Evolutionary conservation across 2,329 filamentous ascomycete species (phyloP), one percentile per base, ranked within the genome.

Genomic region (Stenocarpella maydis): DNA sequence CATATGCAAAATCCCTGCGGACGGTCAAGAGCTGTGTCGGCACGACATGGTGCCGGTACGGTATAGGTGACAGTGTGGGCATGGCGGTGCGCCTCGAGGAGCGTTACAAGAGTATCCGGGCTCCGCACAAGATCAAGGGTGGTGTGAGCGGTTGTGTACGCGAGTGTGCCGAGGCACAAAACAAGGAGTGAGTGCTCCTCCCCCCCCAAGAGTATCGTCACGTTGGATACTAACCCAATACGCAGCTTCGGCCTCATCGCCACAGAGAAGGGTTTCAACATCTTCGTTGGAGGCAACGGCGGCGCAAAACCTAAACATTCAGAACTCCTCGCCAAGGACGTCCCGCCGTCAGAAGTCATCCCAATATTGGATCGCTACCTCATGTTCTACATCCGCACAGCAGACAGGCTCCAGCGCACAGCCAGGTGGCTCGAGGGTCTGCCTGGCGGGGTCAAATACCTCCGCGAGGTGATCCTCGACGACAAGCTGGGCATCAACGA

Each of bases 11-110:
- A 82, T 92, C 92, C 5, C 84, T 97, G 54, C 87, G 94, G 53
- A 97, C 94, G 0, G 93, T 97, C 76, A 97, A 97, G 85, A 94
- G 91, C 71, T 97, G 94, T 74, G 94, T 97, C 0, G 94, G 94
- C 26, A 94, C 92, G 0, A 95, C 93, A 1, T 97, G 94, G 94
- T 97, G 94, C 76, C 87, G 94, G 1, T 97, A 91, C 75, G 94
- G 94, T 65, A 91, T 97, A 67, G 93, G 93, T 34, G 94, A 97
- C 81, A 94, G 92, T 78, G 94, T 97, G 0, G 94, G 94, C 14
- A 93, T 97, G 91, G 94, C 94, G 0, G 90, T 97, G 19, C 87
- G 93, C 4, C 81, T 97, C 0, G 94, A 97, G 80, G 92, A 97
- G 82, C 88, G 94, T 54, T 97, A 97, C 81, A 97, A 97, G 85